phyloP scores from a whole-genome alignment of 2,329 filamentous ascomycete genomes.

The Claviceps fusiformis region DNA sequence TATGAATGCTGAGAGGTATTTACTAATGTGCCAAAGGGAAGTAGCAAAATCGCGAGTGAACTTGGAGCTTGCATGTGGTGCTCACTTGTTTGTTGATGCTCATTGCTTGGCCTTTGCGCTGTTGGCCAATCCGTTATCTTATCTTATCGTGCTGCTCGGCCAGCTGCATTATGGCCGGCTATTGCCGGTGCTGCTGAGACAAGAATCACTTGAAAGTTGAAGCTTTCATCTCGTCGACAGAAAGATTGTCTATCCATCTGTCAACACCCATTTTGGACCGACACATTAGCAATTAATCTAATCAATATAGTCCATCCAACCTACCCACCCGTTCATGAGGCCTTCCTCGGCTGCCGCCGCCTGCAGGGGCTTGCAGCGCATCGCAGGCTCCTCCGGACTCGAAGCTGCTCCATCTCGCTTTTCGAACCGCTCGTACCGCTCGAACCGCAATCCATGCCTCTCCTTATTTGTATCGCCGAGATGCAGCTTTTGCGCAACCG shows the following conservation, averaged over 20 bases:
- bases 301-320: neutral
- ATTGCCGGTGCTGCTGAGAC: neutral
- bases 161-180: neutral
- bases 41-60: neutral
- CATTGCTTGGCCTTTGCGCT: no score
- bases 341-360: neutral
- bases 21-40: no score
- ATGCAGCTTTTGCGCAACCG: neutral
- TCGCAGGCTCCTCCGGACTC: neutral
- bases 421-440: neutral
- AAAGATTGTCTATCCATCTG: neutral
- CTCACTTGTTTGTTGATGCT: neutral
- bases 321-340: neutral
- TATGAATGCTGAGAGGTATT: neutral
- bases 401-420: neutral
- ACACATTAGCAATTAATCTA: neutral
- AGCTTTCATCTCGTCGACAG: neutral
- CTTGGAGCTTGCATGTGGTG: neutral
- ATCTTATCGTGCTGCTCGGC: neutral
- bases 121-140: neutral
- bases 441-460: neutral
- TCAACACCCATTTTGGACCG: neutral
- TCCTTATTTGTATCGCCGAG: neutral
- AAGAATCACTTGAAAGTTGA: neutral
- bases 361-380: constrained; percentile 2